These are phyloP conservation scores for Chytriomyces sp. DNA, from an alignment of 192 early-diverging fungal genomes.

Conservation along the genomic window DNA sequence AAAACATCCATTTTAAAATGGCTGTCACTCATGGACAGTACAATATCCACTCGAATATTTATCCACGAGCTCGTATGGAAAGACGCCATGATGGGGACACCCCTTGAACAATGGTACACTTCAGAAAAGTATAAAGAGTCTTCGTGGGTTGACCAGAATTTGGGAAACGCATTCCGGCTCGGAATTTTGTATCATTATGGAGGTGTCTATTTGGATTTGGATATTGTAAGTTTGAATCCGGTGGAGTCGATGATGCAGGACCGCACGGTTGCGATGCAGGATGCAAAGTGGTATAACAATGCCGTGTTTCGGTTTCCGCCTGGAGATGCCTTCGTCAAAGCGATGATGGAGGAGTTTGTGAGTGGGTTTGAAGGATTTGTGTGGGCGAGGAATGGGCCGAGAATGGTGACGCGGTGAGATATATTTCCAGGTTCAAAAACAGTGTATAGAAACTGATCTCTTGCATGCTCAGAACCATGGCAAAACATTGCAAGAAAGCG, in stretches of 20 bases:
- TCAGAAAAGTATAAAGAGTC: slow-evolving; percentile 9
- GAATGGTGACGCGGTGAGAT: neutral
- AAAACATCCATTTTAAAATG: slow-evolving; percentile 22
- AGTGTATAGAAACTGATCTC: neutral
- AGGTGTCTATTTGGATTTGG: slow-evolving; percentile 43
- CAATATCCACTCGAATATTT: neutral
- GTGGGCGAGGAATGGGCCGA: slow-evolving; percentile 26
- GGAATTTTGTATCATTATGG: slow-evolving; percentile 37
- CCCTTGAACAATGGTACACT: slow-evolving; percentile 39
- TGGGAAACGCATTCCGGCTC: slow-evolving; percentile 43
- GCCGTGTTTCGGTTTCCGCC: slow-evolving; percentile 40
- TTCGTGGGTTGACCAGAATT: slow-evolving; percentile 42
- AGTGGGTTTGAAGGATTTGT: slow-evolving; percentile 34
- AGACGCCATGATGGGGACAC: slow-evolving; percentile 31
- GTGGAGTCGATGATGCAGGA: slow-evolving; percentile 9
- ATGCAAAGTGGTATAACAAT: slow-evolving; percentile 36
- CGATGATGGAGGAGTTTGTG: slow-evolving; percentile 47
- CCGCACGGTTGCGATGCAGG: slow-evolving; percentile 32
- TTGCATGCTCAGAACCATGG: neutral
- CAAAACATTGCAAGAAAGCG: neutral
- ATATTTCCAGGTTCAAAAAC: neutral
- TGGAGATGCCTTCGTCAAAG: slow-evolving; percentile 39
- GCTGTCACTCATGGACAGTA: neutral
- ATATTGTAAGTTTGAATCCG: slow-evolving; percentile 44
- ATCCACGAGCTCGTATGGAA: slow-evolving; percentile 26